Base-by-base conservation (phyloP, 257 asterid species). In the Rhazya stricta region DNA sequence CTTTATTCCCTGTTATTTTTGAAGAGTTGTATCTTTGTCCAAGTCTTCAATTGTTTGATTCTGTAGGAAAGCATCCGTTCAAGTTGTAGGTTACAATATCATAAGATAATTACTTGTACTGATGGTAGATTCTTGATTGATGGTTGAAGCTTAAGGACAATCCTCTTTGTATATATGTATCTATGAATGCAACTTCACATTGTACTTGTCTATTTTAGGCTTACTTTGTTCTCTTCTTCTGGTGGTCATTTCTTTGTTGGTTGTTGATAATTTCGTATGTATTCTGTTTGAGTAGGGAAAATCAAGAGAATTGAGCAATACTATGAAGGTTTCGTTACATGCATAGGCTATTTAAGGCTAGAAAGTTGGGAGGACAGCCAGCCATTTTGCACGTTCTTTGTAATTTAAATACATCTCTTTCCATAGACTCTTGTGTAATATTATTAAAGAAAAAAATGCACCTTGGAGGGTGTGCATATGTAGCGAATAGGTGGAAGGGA, bases 21-120 rank as follows among this genome's bases (percentile, higher is more conserved):
- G 51, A 51, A 46, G 8, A 77, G 50, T 63, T 34, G 27, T 63
- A 63, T 36, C 42, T 63, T 63, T 63, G 68, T 61, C 68, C 68
- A 15, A 62, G 4, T 62, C 41, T 62, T 32, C 23, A 5, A 16
- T 62, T 15, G 5, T 62, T 62, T 30, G n/a, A 10, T 62, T 16
- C 25, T 34, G 27, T 62, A 5, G 5, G 69, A 63, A 19, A 63
- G 46, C 19, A 29, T 30, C 11, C n/a, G 6, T 61, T 34, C 42
- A 32, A 21, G 13, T 11, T 51, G 34, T 57, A 27, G 16, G 42
- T 61, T 30, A 61, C 63, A 57, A 29, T 63, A 18, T 41, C 43
- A 19, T 18, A 16, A 18, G 45, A 16, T 27, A 37, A 6, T 34
- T 6, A 34, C 36, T 8, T 3, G 29, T 63, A 21, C 45, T 18